Evolutionary conservation across 208 protist species (phyloP), one percentile per base, ranked within the genome.

Genomic region (Wallacemonas rigidus): DNA sequence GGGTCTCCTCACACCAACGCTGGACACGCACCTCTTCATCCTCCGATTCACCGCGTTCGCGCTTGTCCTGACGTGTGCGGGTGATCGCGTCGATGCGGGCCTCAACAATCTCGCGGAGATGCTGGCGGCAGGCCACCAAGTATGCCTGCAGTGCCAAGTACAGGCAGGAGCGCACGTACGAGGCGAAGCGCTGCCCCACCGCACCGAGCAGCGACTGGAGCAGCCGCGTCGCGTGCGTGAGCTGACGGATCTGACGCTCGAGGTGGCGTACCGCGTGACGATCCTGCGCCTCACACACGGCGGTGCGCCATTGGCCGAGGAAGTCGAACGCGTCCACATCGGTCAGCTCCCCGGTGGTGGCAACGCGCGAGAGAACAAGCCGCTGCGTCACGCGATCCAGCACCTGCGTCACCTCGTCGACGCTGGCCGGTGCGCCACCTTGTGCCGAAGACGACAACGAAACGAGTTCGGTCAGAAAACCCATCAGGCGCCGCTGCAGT

Each of bases 401-500:
- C 15, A 96, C 88, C 62, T 77, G 68, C 14, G 77, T 71, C n/a
- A 96, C 72, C 35, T 71, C 82, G 51, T 58, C 75, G 4, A 39
- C 64, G 5, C 26, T 26, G 26, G 26, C 26, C 26, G 26, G 26
- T 26, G 26, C 26, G 26, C 26, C 26, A 26, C 26, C 26, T 26
- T 26, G 26, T 26, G 26, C 26, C 26, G 26, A 26, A 26, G 26
- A 26, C 26, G 26, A 26, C 26, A 26, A 3, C 5, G 72, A 17
- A 15, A 82, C 68, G n/a, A 96, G 80, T 43, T 87, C 82, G 38
- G 83, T 82, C n/a, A 97, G 75, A 64, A 92, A 91, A 35, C 75
- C 36, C 72, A 97, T 82, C 44, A 97, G n/a, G 35, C 92, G 83
- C 9, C 92, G 83, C 45, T 80, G 81, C 43, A 97, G 85, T 67